Evolutionary conservation across 257 asterid genomes (phyloP).

Genomic region (Solanum rostratum): DNA sequence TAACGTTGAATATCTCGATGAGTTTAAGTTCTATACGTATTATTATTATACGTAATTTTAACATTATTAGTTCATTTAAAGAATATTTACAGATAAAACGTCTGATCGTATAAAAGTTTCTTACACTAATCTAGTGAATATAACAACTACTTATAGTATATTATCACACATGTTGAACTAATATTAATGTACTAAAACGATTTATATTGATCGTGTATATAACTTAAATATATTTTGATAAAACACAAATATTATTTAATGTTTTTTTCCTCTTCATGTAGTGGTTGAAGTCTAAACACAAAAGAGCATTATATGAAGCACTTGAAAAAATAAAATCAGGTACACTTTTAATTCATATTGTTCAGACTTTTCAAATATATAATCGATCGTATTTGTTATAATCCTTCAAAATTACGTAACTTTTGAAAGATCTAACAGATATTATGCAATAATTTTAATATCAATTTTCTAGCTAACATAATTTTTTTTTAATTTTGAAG

Average conservation of each 20-base stretch:
- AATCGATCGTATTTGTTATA: not conserved
- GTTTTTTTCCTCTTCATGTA: slow-evolving; percentile 14
- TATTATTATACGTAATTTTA: not conserved
- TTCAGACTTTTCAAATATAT: not conserved
- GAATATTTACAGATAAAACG: not conserved
- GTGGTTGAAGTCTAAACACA: slow-evolving; percentile 68
- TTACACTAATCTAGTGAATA: not conserved
- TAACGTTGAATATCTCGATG: not conserved
- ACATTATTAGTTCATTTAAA: not conserved
- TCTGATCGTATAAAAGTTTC: not conserved
- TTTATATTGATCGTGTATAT: not conserved
- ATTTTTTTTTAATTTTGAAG: slow-evolving; percentile 14
- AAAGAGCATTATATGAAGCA: slow-evolving; percentile 66
- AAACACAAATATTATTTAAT: not conserved
- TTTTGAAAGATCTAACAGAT: not conserved
- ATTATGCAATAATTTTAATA: rapidly evolving
- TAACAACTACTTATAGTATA: not conserved
- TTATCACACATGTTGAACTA: not conserved
- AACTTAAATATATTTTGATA: not conserved
- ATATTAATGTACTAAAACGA: too few relatives aligned
- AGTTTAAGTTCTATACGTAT: not conserved
- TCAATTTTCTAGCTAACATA: not conserved
- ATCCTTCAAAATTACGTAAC: not conserved
- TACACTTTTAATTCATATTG: not conserved
- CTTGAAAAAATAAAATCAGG: slow-evolving; percentile 86